Percentiles rank a stretch among this genome's conserved stretches.
Conservation (phyloP, 768 basidiomycete genomes). For the Brasilioporus rufonigricans region DNA sequence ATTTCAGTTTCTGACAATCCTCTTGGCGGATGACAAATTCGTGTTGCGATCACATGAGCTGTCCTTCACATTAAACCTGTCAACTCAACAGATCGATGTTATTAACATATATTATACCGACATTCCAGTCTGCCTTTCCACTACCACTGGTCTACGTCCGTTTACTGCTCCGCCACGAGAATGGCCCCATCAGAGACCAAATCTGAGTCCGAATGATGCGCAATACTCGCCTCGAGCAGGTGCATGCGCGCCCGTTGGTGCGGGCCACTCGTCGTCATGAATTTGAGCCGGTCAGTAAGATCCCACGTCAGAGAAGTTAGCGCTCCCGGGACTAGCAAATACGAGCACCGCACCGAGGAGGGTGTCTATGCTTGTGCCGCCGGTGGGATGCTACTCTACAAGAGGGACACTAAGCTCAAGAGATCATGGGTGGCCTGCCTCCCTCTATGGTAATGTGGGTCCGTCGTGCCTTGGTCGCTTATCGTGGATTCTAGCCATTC, state of each 20-base stretch:
- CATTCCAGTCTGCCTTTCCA: not conserved
- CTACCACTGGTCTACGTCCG: not conserved
- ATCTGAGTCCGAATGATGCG: constrained; percentile 81
- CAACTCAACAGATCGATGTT: too few species aligned
- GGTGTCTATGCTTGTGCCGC: constrained; percentile 81
- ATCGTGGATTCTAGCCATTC: constrained; percentile 58
- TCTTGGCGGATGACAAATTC: too few species aligned
- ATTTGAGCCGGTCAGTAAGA: constrained; percentile 48
- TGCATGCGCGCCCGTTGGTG: constrained; percentile 29
- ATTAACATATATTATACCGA: too few species aligned
- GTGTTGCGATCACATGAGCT: too few species aligned
- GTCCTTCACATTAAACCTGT: too few species aligned
- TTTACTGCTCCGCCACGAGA: constrained; percentile 4
- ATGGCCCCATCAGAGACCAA: constrained; percentile 36
- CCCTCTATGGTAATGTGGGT: constrained; percentile 72
- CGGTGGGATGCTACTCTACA: constrained; percentile 82
- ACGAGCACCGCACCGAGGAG: constrained; percentile 60
- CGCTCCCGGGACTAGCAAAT: constrained; percentile 71
- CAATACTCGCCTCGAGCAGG: constrained; percentile 82
- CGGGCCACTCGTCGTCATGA: not conserved
- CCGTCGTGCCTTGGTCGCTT: not conserved
- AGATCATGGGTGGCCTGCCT: constrained; percentile 99
- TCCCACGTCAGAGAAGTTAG: constrained; percentile 86
- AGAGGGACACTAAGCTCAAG: constrained; percentile 85
- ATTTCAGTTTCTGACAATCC: too few species aligned